These are phyloP conservation scores for Lyophyllum shimeji DNA, from an alignment of 768 basidiomycete species.

Conservation along the genomic window DNA sequence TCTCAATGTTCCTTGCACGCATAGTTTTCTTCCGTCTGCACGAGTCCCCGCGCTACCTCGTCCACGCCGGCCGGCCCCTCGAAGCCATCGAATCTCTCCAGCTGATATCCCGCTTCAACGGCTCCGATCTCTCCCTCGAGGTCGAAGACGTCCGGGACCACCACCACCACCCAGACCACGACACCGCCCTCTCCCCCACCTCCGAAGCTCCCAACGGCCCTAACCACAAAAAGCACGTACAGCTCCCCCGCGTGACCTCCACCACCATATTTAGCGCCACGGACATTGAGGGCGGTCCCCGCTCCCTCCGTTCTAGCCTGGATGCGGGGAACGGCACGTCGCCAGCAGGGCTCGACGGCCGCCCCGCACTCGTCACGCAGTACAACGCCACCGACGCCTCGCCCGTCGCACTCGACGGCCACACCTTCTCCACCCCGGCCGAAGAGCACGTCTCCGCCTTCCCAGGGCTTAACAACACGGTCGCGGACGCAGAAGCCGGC, in stretches of 20 bases:
- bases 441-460: constrained; percentile 18
- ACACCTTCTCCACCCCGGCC: constrained; percentile 26
- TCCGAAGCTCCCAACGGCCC: constrained; percentile 2
- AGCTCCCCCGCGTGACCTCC: constrained; percentile 25
- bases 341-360: not conserved
- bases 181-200: constrained; percentile 4
- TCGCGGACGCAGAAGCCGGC: too few species aligned
- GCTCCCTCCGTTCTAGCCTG: not conserved
- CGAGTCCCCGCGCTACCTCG: constrained; percentile 93
- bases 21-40: constrained; percentile 90
- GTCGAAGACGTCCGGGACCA: constrained; percentile 68
- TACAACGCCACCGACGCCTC: constrained; percentile 37
- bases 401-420: constrained; percentile 25
- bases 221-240: not conserved
- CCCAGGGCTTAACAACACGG: constrained; percentile 2
- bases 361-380: constrained; percentile 23
- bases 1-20: constrained; percentile 83
- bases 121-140: constrained; percentile 63
- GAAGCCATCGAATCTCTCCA: constrained; percentile 85
- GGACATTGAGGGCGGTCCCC: constrained; percentile 24
- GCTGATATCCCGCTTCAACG: constrained; percentile 86
- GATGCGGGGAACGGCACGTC: not conserved
- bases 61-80: constrained; percentile 79
- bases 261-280: constrained; percentile 34
- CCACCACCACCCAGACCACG: constrained; percentile 18